Evolutionary conservation across 176 grass and related monocot genomes (phyloP).

Genomic region (sorghum (Sorghum bicolor)): DNA sequence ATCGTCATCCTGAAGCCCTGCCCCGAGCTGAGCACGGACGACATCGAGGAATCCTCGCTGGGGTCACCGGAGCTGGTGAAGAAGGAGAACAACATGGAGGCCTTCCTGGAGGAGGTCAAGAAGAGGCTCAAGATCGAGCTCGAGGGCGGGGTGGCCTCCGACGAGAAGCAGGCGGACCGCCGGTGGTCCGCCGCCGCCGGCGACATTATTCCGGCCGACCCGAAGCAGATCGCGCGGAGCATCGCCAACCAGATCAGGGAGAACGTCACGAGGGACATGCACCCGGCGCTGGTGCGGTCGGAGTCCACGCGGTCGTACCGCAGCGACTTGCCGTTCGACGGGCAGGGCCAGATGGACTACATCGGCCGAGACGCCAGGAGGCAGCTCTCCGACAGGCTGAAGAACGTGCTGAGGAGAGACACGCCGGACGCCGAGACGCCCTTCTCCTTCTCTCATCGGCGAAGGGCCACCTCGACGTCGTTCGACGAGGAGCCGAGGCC

Average conservation of each 20-base stretch:
- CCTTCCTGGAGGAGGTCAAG: slow-evolving; percentile 95
- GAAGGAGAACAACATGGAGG: slow-evolving; percentile 78
- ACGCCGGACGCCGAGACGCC: slow-evolving; percentile 30
- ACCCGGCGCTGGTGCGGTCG: slow-evolving; percentile 48
- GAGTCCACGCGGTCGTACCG: slow-evolving; percentile 65
- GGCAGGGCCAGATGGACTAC: slow-evolving; percentile 48
- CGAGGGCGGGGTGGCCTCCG: slow-evolving; percentile 41
- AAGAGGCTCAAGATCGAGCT: slow-evolving; percentile 81
- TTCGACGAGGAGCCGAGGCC: slow-evolving; percentile 49
- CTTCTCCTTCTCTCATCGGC: slow-evolving; percentile 26
- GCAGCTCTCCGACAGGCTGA: slow-evolving; percentile 66
- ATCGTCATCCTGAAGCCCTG: slow-evolving; percentile 94
- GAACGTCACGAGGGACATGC: slow-evolving; percentile 57
- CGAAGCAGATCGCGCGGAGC: slow-evolving; percentile 66
- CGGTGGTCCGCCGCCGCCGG: background rate
- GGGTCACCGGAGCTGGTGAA: slow-evolving; percentile 81
- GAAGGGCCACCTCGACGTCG: slow-evolving; percentile 19
- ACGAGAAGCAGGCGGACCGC: slow-evolving; percentile 24
- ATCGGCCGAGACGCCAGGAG: slow-evolving; percentile 53
- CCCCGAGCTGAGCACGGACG: slow-evolving; percentile 60
- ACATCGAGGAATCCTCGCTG: slow-evolving; percentile 66
- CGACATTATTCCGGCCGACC: slow-evolving; percentile 41
- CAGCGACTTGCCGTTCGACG: slow-evolving; percentile 38
- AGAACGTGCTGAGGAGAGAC: slow-evolving; percentile 64
- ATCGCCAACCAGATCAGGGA: slow-evolving; percentile 78